Base-by-base conservation (phyloP, 106 monocot genomes). In the Dactylorhiza incarnata region DNA sequence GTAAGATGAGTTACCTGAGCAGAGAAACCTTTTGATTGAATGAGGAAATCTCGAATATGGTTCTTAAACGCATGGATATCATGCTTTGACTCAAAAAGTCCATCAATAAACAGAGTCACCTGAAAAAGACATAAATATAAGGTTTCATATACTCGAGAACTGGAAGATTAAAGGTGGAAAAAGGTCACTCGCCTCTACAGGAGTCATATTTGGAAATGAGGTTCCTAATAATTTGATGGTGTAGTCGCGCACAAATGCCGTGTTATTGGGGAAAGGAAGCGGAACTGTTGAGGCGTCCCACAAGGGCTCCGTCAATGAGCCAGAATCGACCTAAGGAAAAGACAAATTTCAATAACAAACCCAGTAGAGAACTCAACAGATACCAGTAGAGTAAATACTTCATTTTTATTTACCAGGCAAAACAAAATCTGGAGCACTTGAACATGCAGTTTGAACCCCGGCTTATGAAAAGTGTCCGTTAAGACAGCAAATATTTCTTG, bases 401-500 rank as follows among this genome's bases (percentile, higher is more conserved):
- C 46, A 22, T 51, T 45, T 54, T 82, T 86, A 97, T 54, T 82
- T 86, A 97, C 97, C 85, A 99, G 84, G 74, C 88, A 83, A 80
- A 99, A 99, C 68, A 99, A 83, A 82, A 91, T 91, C 55, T 99
- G 94, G 68, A 99, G 94, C 48, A 99, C 87, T 48, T 80, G 69
- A 65, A 99, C 97, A 86, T 99, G 97, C 12, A 99, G 82, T 84
- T 99, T 99, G 81, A 99, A 99, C 8, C 97, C 97, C 13, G 97
- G 97, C 73, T 99, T 99, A 74, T 99, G 97, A 74, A 99, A 99
- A 43, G 97, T 94, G 73, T 99, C 97, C 8, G 97, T 99, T 55
- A 99, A 77, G 22, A 99, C 97, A 55, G 94, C 97, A 88, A 99
- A 99, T 22, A 91, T 99, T 83, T 99, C 97, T 85, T 94, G 97